phyloP scores from a whole-genome alignment of 441 rosid species.

The Bocquillonia castaneifolia region DNA sequence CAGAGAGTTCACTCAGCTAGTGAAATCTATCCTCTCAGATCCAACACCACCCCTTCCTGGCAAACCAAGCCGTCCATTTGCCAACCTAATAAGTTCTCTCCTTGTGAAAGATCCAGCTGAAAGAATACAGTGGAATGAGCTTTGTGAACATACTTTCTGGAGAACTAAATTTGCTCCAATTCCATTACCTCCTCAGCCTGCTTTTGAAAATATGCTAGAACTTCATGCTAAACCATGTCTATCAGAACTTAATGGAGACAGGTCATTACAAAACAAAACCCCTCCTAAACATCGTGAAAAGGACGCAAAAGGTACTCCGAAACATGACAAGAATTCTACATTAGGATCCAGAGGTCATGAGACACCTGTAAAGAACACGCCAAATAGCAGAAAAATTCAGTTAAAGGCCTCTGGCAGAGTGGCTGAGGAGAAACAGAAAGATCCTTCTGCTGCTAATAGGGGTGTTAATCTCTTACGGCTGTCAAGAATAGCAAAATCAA shows the following conservation, averaged over 20 bases:
- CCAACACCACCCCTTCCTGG: slow-evolving; percentile 89
- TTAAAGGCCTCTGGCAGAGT: slow-evolving; percentile 50
- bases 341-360: slow-evolving; percentile 49
- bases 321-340: slow-evolving; percentile 56
- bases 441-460: slow-evolving; percentile 52
- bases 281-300: slow-evolving; percentile 71
- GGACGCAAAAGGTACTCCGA: slow-evolving; percentile 56
- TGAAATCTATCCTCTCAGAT: slow-evolving; percentile 82
- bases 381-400: slow-evolving; percentile 50
- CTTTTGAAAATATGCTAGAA: slow-evolving; percentile 77
- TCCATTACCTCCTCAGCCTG: slow-evolving; percentile 79
- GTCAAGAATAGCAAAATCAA: slow-evolving; percentile 87
- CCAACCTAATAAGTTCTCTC: slow-evolving; percentile 76
- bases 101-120: slow-evolving; percentile 90
- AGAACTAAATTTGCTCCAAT: slow-evolving; percentile 45
- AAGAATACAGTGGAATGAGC: slow-evolving; percentile 85
- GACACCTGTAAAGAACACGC: slow-evolving; percentile 61
- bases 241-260: slow-evolving; percentile 68
- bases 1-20: slow-evolving; percentile 84
- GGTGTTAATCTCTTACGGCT: slow-evolving; percentile 78
- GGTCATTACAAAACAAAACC: slow-evolving; percentile 53
- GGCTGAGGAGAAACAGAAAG: slow-evolving; percentile 61
- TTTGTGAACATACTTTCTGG: slow-evolving; percentile 91
- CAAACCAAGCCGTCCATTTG: slow-evolving; percentile 72
- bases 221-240: slow-evolving; percentile 67